phyloP scores from a whole-genome alignment of 805 yeast genomes.

The Suhomyces sp. region DNA sequence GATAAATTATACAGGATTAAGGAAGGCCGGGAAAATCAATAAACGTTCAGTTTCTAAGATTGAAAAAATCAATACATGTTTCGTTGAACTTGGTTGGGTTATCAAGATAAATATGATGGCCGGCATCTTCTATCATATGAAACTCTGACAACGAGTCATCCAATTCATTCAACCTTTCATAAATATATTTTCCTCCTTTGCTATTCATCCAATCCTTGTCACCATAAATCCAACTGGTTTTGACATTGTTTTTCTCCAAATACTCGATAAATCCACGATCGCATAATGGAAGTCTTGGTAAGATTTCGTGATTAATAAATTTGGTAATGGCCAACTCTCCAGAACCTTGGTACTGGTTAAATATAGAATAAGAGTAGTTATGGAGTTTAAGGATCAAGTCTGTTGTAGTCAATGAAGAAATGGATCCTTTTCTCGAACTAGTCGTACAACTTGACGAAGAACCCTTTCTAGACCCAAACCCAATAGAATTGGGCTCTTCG shows the following conservation, averaged over 20 bases:
- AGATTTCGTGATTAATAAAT: slow-evolving; percentile 39
- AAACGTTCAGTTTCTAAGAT: slow-evolving; percentile 1
- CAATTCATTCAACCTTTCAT: slow-evolving; percentile 21
- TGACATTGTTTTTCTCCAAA: slow-evolving; percentile 21
- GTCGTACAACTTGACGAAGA: too few relatives aligned
- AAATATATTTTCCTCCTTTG: slow-evolving; percentile 36
- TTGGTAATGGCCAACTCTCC: slow-evolving; percentile 46
- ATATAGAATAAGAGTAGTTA: slow-evolving; percentile 40
- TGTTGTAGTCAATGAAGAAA: background rate
- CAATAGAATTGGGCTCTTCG: too few relatives aligned
- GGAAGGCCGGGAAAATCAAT: background rate
- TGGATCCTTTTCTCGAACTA: slow-evolving; percentile 5
- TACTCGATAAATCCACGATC: slow-evolving; percentile 38
- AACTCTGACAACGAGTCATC: slow-evolving; percentile 18
- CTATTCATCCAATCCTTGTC: slow-evolving; percentile 46
- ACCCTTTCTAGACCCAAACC: too few relatives aligned
- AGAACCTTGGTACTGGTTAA: slow-evolving; percentile 43
- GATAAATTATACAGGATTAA: too few relatives aligned
- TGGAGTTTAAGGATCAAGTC: slow-evolving; percentile 36
- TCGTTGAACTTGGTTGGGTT: slow-evolving; percentile 35
- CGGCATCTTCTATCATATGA: slow-evolving; percentile 32
- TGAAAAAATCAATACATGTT: slow-evolving; percentile 23
- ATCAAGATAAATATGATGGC: slow-evolving; percentile 45
- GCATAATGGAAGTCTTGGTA: slow-evolving; percentile 39
- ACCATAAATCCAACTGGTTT: slow-evolving; percentile 38